Percentiles rank a stretch among this genome's conserved stretches.
Conservation (phyloP, 371 early-diverging fungal genomes). For the Fennellomyces sp. region DNA sequence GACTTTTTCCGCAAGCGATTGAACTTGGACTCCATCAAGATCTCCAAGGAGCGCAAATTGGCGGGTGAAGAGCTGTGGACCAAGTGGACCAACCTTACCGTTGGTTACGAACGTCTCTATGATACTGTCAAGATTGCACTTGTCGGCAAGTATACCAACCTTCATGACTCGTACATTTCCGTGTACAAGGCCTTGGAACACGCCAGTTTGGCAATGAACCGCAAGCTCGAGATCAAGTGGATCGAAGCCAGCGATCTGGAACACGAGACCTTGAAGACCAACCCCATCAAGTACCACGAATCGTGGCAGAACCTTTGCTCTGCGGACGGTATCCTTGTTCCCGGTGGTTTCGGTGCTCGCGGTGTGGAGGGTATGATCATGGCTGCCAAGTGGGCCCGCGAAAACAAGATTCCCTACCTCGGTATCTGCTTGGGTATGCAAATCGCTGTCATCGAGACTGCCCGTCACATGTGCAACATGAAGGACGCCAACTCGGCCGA, state of each 20-base stretch:
- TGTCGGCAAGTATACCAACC: constrained; percentile 96
- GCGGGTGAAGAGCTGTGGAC: constrained; percentile 71
- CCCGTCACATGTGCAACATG: constrained; percentile 93
- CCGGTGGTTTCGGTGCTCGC: constrained; percentile 99
- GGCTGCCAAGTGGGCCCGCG: constrained; percentile 98
- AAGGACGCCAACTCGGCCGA: constrained; percentile 88
- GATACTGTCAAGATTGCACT: constrained; percentile 92
- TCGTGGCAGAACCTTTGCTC: constrained; percentile 90
- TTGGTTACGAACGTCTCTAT: constrained; percentile 76
- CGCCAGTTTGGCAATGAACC: constrained; percentile 83
- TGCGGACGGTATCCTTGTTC: constrained; percentile 97
- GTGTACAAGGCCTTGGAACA: constrained; percentile 96
- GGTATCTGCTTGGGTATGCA: constrained; percentile 99
- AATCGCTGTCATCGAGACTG: constrained; percentile 98
- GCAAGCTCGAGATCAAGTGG: constrained; percentile 89
- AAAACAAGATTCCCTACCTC: constrained; percentile 97
- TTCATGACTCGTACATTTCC: constrained; percentile 97
- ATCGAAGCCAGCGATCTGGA: constrained; percentile 95
- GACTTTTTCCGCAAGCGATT: constrained; percentile 84
- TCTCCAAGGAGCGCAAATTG: constrained; percentile 53
- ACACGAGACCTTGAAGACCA: constrained; percentile 62
- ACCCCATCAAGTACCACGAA: constrained; percentile 93
- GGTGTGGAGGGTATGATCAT: constrained; percentile 98
- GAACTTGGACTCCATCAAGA: constrained; percentile 64
- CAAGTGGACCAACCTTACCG: constrained; percentile 87